phyloP scores from a whole-genome alignment of 1,139 yeast species.

The Kurtzmaniella quercitrusa region DNA sequence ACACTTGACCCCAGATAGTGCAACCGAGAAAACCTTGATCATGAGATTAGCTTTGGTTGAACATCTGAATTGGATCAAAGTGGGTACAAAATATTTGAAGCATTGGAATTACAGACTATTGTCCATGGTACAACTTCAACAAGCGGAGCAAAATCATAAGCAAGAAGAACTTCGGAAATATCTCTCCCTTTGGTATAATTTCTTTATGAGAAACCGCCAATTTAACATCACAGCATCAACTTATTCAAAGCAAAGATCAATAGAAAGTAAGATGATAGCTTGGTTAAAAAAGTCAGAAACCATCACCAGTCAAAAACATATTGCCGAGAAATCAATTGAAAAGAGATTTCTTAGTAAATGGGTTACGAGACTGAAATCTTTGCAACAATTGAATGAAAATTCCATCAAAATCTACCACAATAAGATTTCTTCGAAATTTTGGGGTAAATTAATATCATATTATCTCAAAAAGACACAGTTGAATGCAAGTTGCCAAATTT shows the following conservation, averaged over 20 bases:
- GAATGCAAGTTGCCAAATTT: neutral
- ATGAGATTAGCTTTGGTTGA: slow-evolving; percentile 26
- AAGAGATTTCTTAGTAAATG: neutral
- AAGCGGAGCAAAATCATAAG: slow-evolving; percentile 1
- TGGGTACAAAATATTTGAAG: slow-evolving; percentile 9
- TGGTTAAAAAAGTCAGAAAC: neutral
- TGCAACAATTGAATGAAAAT: neutral
- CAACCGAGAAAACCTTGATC: slow-evolving; percentile 16
- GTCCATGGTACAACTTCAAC: slow-evolving; percentile 10
- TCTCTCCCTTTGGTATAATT: slow-evolving; percentile 1
- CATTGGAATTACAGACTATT: slow-evolving; percentile 16
- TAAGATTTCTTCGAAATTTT: neutral
- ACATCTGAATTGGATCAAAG: slow-evolving; percentile 5
- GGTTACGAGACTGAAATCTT: neutral
- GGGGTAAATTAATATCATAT: neutral
- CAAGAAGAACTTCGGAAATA: neutral
- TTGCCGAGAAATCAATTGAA: neutral
- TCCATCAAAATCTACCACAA: neutral
- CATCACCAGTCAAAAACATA: neutral
- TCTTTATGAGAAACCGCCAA: neutral
- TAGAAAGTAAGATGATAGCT: neutral
- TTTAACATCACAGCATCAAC: neutral
- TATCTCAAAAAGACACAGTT: neutral
- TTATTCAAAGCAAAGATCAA: neutral
- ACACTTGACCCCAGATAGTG: slow-evolving; percentile 7